phyloP scores from a whole-genome alignment of 768 basidiomycete species.

The Clavulina sp. region DNA sequence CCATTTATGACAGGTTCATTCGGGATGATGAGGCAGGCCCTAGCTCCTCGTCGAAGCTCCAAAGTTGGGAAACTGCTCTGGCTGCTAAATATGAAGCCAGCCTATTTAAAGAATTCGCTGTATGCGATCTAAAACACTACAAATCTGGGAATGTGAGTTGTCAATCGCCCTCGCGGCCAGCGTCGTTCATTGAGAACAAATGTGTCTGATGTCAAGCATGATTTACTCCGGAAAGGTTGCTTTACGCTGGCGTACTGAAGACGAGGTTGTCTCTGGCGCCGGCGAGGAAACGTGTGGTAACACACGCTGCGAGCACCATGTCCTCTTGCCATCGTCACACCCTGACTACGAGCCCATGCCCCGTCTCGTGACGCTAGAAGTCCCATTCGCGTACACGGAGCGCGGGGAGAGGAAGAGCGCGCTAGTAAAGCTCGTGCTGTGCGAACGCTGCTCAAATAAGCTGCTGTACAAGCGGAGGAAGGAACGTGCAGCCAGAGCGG shows the following conservation, averaged over 20 bases:
- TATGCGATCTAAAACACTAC: constrained; percentile 92
- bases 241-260: constrained; percentile 84
- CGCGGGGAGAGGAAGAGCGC: constrained; percentile 54
- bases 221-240: constrained; percentile 56
- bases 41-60: constrained; percentile 17
- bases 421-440: constrained; percentile 82
- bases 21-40: constrained; percentile 35
- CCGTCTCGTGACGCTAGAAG: constrained; percentile 54
- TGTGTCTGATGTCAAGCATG: background rate
- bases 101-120: constrained; percentile 81
- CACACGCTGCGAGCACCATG: constrained; percentile 60
- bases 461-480: constrained; percentile 69
- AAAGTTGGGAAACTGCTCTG: constrained; percentile 68
- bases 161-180: background rate
- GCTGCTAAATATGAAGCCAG: constrained; percentile 77
- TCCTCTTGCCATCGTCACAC: too few relatives aligned
- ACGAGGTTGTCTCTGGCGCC: constrained; percentile 68
- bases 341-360: constrained; percentile 12
- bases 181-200: background rate
- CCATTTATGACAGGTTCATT: constrained; percentile 43
- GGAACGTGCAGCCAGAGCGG: constrained; percentile 24
- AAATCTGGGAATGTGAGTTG: constrained; percentile 66
- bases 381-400: constrained; percentile 82
- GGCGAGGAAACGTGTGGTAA: constrained; percentile 85
- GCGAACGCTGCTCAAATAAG: constrained; percentile 61